A percentile compares a stretch with the other conserved stretches of the same genome.
phyloP scores from a whole-genome alignment of 1,284 basidiomycete genomes.

The Naganishia sp. region DNA sequence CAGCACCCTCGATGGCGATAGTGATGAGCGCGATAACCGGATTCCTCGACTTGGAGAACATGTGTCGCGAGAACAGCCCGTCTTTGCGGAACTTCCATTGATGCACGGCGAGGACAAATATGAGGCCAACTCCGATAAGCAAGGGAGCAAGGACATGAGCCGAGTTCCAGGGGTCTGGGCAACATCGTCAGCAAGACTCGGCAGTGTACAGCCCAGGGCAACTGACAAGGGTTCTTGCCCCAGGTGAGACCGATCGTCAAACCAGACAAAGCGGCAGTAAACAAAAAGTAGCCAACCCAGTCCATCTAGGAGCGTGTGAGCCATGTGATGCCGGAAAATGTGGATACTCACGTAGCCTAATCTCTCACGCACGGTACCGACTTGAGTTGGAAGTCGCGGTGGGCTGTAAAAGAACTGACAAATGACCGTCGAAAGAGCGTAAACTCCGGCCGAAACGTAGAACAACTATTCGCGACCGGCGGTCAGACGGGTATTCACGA shows the following conservation, averaged over 20 bases:
- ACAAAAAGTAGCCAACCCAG: conserved; percentile 24
- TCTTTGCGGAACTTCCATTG: conserved; percentile 20
- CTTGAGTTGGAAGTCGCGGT: conserved; percentile 15
- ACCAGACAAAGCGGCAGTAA: neutral
- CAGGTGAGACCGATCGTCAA: conserved; percentile 23
- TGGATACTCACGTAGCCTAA: conserved; percentile 10
- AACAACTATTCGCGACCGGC: neutral
- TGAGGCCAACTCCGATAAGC: conserved; percentile 17
- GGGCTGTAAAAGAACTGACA: conserved; percentile 20
- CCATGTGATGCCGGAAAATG: neutral
- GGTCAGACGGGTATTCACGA: no score
- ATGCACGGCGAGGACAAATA: conserved; percentile 3
- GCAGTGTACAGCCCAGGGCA: neutral
- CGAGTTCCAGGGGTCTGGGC: conserved; percentile 17
- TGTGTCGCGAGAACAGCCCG: conserved; percentile 20
- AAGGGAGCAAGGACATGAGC: conserved; percentile 21
- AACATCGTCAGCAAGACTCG: neutral
- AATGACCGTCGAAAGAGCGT: conserved; percentile 17
- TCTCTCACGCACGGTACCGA: conserved; percentile 5
- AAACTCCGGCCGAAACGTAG: conserved; percentile 19
- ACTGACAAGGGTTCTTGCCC: conserved; percentile 28
- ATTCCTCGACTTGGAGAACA: conserved; percentile 21
- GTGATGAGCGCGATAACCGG: conserved; percentile 16
- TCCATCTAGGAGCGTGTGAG: conserved; percentile 4
- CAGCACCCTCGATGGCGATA: conserved; percentile 22